Base-by-base conservation (phyloP, 768 basidiomycete species). In the Psilocybe azurescens region DNA sequence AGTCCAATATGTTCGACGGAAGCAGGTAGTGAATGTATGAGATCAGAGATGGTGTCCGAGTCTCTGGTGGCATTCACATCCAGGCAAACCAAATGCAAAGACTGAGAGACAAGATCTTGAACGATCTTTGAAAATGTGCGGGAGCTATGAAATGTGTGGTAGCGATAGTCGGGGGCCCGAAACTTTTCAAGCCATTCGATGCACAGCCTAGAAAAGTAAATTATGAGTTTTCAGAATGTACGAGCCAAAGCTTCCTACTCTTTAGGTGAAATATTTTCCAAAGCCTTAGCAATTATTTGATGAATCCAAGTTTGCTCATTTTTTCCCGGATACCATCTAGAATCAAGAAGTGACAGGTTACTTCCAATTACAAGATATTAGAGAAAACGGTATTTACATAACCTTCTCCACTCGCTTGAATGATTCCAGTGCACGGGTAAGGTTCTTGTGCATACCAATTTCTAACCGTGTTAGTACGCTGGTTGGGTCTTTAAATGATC, bases 341-440 rank as follows among this genome's bases (percentile, higher is more conserved):
- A 14, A 18, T 11, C 14, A 8, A 8, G 13, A 24, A 16, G 28
- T 2, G 24, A 38, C 20, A 32, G 13, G 33, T 36, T 11, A 29
- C 24, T 10, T 2, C 24, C 41, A 18, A 18, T 30, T n/a, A 16
- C 32, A 46, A 41, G 1, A 44, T 36, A 11, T 36, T 36, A n/a
- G 20, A 38, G 14, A 53, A 53, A 51, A 41, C 8, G 16, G 30
- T 39, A 11, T 16, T 44, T 33, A 62, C 61, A 62, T 62, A n/a
- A 62, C 61, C 33, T 57, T 62, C 39, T 51, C 30, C 14, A 53
- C 48, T 10, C 44, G 38, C 18, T 50, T 50, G 20, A 61, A 61
- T 6, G 60, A 49, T n/a, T 36, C 47, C 5, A 61, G 28, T 3
- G 60, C 60, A 1, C 6, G 20, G 2, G n/a, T 33, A 32, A 61